Evolutionary conservation across 352 stramenopile species (phyloP), one percentile per base, ranked within the genome.

Genomic region (Globisporangium barbulae): DNA sequence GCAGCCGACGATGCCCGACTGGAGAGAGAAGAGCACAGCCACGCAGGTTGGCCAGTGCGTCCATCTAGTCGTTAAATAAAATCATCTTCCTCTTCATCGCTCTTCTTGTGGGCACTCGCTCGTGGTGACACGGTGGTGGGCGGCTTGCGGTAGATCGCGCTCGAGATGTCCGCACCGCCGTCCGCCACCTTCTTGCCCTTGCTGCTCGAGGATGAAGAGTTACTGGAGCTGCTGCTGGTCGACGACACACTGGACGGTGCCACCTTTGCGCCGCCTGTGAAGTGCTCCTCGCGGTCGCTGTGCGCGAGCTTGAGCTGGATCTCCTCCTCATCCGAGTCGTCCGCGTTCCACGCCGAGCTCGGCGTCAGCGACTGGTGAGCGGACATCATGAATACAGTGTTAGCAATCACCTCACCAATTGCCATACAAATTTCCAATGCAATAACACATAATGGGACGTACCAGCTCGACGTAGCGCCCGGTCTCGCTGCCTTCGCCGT

Each of bases 291-390:
- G 19, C 54, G 25, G 41, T 76, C 66, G 35, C 69, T 67, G 12
- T 72, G 54, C 21, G 68, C 61, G 53, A 73, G 70, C 73, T 78
- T 85, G 9, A 91, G 73, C 45, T 91, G 79, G 47, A 91, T 68
- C 63, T 93, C 83, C 62, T 93, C 83, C 75, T 94, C 85, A 65
- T 94, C 85, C 35, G 83, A 94, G 62, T 94, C 83, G 53, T 94
- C 83, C 9, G 76, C 67, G 53, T 79, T 89, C 85, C 85, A 94
- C 6, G 85, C 85, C 31, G 83, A 90, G 39, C 78, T 91, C 4
- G 83, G 83, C 25, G 85, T 94, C 57, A 92, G 75, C 37, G 79
- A 76, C 85, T 94, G 52, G 37, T 10, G 19, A 33, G 63, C 10
- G 2, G 60, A 5, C 21, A 73, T 28, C 54, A 50, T 44, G 33